phyloP scores from a whole-genome alignment of 2,329 filamentous ascomycete species.

The Colletotrichum ledebouriae region DNA sequence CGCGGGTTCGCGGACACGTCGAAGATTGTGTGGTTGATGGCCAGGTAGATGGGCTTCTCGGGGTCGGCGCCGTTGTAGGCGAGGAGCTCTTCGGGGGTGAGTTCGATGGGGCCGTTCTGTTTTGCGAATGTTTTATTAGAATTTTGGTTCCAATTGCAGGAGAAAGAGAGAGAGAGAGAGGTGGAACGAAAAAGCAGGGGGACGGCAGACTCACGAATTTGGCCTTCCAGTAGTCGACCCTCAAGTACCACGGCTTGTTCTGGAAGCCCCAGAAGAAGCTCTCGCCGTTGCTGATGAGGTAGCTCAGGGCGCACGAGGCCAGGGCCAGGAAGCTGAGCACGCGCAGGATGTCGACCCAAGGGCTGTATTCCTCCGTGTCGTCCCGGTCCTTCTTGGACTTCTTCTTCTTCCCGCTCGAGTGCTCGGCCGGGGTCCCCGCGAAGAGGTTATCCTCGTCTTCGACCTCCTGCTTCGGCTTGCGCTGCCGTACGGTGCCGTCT shows the following conservation, averaged over 20 bases:
- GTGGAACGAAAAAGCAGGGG: neutral
- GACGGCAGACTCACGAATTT: slow-evolving; percentile 66
- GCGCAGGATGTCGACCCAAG: slow-evolving; percentile 76
- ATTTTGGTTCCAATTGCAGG: slow-evolving; percentile 3
- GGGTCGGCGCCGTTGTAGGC: slow-evolving; percentile 83
- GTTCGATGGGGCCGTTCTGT: slow-evolving; percentile 70
- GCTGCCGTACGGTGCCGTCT: slow-evolving; percentile 58
- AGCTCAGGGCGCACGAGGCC: slow-evolving; percentile 78
- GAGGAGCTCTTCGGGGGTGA: slow-evolving; percentile 82
- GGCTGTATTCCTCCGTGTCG: slow-evolving; percentile 72
- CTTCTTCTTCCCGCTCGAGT: slow-evolving; percentile 44
- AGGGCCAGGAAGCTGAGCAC: slow-evolving; percentile 76
- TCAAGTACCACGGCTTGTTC: slow-evolving; percentile 73
- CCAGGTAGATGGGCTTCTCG: slow-evolving; percentile 85
- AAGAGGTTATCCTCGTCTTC: slow-evolving; percentile 51
- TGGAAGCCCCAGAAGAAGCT: slow-evolving; percentile 76
- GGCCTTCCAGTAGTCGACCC: slow-evolving; percentile 68
- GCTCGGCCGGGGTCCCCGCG: slow-evolving; percentile 44
- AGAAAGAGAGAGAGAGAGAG: no score
- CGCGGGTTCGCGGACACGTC: slow-evolving; percentile 79
- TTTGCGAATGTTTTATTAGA: slow-evolving; percentile 50
- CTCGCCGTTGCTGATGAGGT: slow-evolving; percentile 79
- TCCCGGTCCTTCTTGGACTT: slow-evolving; percentile 47
- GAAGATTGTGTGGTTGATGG: slow-evolving; percentile 89
- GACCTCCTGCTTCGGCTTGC: slow-evolving; percentile 53